Conservation (phyloP, 805 yeast genomes). For the Candida alai region DNA sequence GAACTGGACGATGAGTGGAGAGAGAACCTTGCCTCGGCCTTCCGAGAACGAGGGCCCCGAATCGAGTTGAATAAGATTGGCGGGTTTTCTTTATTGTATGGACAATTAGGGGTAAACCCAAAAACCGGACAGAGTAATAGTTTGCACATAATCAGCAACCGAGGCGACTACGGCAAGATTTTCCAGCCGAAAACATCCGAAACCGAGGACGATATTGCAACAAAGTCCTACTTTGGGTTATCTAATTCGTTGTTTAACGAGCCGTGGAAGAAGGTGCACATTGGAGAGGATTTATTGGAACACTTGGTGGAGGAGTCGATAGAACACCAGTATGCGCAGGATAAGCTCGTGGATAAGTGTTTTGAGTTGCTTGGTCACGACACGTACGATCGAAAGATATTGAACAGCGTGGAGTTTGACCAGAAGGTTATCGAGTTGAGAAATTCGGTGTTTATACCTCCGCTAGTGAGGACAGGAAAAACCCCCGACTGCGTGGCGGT, state of each 20-base stretch:
- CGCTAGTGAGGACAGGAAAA: conserved; percentile 28
- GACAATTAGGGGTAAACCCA: conserved; percentile 33
- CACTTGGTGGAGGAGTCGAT: conserved; percentile 18
- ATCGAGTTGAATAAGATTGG: conserved; percentile 40
- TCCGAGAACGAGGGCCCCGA: too few relatives aligned
- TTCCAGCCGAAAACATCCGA: conserved; percentile 16
- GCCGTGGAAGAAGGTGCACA: conserved; percentile 72
- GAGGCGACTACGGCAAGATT: conserved; percentile 39
- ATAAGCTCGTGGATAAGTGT: conserved; percentile 45
- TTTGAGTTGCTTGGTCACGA: conserved; percentile 50
- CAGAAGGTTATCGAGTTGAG: conserved; percentile 41
- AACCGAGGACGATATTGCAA: conserved; percentile 15
- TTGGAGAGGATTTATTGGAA: conserved; percentile 40
- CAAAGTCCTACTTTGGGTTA: conserved; percentile 47
- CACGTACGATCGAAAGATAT: conserved; percentile 27
- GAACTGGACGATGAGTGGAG: conserved; percentile 45
- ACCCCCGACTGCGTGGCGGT: conserved; percentile 13
- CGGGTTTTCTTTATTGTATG: conserved; percentile 62
- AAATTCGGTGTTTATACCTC: conserved; percentile 70
- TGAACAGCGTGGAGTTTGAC: conserved; percentile 11
- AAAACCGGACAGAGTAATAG: conserved; percentile 24
- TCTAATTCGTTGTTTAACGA: conserved; percentile 64
- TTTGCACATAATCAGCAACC: conserved; percentile 47
- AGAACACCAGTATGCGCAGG: conserved; percentile 21
- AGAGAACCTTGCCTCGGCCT: conserved; percentile 22